Conservation (phyloP, 495 filamentous ascomycete genomes). For the Pyronema omphalodes region DNA sequence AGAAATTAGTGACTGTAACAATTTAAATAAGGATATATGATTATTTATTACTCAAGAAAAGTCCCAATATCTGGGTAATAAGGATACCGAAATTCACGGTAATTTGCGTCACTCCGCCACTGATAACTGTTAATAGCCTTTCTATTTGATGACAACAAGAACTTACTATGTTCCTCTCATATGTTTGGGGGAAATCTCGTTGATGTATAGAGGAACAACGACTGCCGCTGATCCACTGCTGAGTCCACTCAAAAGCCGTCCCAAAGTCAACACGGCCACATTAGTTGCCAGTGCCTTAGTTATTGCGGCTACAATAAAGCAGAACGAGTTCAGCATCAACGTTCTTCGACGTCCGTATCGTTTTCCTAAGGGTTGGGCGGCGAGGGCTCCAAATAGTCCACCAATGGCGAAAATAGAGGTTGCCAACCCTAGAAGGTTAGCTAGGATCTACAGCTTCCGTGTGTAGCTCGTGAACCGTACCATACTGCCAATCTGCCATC, state of each 20-base stretch:
- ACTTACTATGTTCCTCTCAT: conserved; percentile 55
- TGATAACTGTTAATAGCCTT: conserved; percentile 1
- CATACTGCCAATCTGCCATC: conserved; percentile 29
- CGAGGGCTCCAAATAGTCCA: conserved; percentile 64
- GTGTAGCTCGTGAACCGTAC: conserved; percentile 44
- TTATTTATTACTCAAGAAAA: conserved; percentile 48
- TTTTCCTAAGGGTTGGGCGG: conserved; percentile 54
- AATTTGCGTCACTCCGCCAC: conserved; percentile 74
- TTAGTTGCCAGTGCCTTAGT: conserved; percentile 51
- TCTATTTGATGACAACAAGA: neutral
- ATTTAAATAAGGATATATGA: neutral
- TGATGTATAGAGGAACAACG: conserved; percentile 90
- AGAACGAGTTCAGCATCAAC: conserved; percentile 52
- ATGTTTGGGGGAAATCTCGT: conserved; percentile 64
- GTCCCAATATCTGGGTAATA: conserved; percentile 63
- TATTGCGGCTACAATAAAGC: conserved; percentile 58
- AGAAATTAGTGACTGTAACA: neutral
- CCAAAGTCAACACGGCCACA: conserved; percentile 48
- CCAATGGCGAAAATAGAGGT: conserved; percentile 85
- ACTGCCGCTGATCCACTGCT: conserved; percentile 77
- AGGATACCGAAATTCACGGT: conserved; percentile 91
- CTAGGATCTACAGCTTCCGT: conserved; percentile 26
- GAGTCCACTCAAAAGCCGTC: conserved; percentile 62
- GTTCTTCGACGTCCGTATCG: conserved; percentile 51
- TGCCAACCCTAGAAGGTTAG: conserved; percentile 31